These are phyloP conservation scores for Plenodomus lindquistii DNA, from an alignment of 2,329 filamentous ascomycete genomes.

Conservation along the genomic window DNA sequence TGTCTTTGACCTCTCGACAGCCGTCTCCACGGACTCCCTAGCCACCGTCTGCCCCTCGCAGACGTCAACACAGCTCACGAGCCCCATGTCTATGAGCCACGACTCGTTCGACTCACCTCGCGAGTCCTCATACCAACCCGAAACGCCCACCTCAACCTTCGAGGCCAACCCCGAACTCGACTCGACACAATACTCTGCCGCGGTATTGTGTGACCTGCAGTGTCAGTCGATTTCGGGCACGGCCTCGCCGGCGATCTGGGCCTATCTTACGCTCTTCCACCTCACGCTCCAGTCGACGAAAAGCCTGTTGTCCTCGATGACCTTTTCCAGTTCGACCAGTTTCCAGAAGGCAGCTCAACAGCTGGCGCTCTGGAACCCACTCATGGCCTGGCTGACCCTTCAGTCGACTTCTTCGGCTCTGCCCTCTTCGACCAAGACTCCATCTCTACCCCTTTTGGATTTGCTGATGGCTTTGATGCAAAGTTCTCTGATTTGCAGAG, in stretches of 20 bases:
- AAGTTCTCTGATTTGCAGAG: slow-evolving; percentile 50
- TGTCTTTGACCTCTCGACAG: slow-evolving; percentile 26
- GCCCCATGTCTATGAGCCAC: slow-evolving; percentile 36
- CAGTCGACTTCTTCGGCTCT: slow-evolving; percentile 41
- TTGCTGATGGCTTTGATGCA: slow-evolving; percentile 46
- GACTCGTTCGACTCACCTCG: slow-evolving; percentile 46
- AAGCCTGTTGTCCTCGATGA: slow-evolving; percentile 42
- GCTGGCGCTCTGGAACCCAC: slow-evolving; percentile 26
- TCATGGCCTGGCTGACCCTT: slow-evolving; percentile 37
- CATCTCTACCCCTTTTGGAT: slow-evolving; percentile 36
- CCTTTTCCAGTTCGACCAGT: slow-evolving; percentile 48
- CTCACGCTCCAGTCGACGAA: slow-evolving; percentile 44
- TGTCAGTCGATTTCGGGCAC: slow-evolving; percentile 76
- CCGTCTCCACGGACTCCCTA: slow-evolving; percentile 22
- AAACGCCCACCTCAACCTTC: slow-evolving; percentile 44
- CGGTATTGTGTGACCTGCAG: slow-evolving; percentile 99
- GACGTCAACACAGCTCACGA: slow-evolving; percentile 39
- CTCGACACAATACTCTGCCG: slow-evolving; percentile 99
- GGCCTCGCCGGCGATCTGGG: slow-evolving; percentile 38
- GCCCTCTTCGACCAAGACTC: slow-evolving; percentile 36
- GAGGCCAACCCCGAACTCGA: slow-evolving; percentile 67
- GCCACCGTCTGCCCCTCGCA: slow-evolving; percentile 43
- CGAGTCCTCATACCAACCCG: slow-evolving; percentile 43
- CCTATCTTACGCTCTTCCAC: slow-evolving; percentile 43
- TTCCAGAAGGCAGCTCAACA: slow-evolving; percentile 34